These are phyloP conservation scores for Chaetomiaceae sp. DNA, from an alignment of 2,329 filamentous ascomycete species.

Conservation along the genomic window DNA sequence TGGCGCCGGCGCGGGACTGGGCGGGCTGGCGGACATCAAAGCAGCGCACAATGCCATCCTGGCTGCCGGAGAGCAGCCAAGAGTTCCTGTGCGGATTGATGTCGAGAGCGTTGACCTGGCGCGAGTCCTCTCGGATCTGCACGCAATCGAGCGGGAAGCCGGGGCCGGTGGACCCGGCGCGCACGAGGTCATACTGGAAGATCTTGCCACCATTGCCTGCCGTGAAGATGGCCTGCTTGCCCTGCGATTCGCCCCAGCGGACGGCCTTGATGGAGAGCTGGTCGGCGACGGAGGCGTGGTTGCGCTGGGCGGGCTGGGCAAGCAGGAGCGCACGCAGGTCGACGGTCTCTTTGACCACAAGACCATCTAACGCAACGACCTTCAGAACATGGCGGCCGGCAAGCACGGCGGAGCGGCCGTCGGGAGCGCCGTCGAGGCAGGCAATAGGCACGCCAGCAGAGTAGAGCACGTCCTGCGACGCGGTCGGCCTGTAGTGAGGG, in stretches of 20 bases:
- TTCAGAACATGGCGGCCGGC: conserved; percentile 57
- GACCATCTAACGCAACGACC: conserved; percentile 50
- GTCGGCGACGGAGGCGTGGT: conserved; percentile 40
- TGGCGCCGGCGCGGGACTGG: conserved; percentile 43
- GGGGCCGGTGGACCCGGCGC: conserved; percentile 38
- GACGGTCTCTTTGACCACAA: conserved; percentile 48
- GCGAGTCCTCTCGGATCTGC: conserved; percentile 54
- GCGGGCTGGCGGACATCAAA: conserved; percentile 51
- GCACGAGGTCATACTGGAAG: conserved; percentile 55
- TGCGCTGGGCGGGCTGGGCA: conserved; percentile 40
- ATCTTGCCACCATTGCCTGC: conserved; percentile 60
- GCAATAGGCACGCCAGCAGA: conserved; percentile 47
- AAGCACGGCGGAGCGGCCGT: conserved; percentile 50
- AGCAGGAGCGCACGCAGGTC: conserved; percentile 53
- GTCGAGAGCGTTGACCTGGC: conserved; percentile 58
- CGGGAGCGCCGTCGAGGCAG: conserved; percentile 52
- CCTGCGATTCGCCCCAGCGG: conserved; percentile 46
- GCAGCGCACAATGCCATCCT: conserved; percentile 56
- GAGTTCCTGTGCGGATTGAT: conserved; percentile 55
- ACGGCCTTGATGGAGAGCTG: conserved; percentile 60
- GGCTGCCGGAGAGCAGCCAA: conserved; percentile 55
- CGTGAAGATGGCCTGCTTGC: conserved; percentile 51
- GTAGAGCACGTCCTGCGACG: conserved; percentile 51
- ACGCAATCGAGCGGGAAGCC: conserved; percentile 46
- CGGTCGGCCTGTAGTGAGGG: conserved; percentile 43